A percentile compares a stretch with the other conserved stretches of the same genome.
Evolutionary conservation across 164 flowering plant species (phyloP).

Genomic region (Piper betle): DNA sequence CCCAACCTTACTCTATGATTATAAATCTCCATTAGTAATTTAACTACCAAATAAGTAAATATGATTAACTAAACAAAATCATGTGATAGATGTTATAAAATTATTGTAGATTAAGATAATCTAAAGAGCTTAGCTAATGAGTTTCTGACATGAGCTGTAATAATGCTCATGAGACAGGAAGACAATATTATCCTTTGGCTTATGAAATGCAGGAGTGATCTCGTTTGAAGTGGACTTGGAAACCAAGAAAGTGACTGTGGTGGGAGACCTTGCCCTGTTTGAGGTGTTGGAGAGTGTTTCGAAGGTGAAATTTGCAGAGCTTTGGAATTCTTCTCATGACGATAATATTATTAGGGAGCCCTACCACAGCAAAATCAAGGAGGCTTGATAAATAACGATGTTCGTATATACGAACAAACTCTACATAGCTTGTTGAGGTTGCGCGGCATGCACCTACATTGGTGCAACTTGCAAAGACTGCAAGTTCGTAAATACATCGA

Average conservation of each 20-base stretch:
- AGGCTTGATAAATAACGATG: not conserved
- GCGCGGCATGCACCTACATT: no score
- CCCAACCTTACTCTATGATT: no score
- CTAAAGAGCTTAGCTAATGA: no score
- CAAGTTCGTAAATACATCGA: no score
- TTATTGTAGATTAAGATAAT: no score
- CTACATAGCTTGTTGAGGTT: not conserved
- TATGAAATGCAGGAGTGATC: constrained; percentile 48
- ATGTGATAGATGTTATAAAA: no score
- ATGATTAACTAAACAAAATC: no score
- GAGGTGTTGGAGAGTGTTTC: constrained; percentile 78
- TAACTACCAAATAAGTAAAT: no score
- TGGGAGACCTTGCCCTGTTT: constrained; percentile 62
- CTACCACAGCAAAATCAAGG: not conserved
- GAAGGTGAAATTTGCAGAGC: constrained; percentile 64
- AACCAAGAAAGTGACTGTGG: constrained; percentile 67
- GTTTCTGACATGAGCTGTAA: no score
- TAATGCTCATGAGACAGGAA: no score
- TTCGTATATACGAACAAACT: not conserved
- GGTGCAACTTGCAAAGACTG: no score
- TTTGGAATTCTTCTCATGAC: constrained; percentile 33
- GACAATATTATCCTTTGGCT: not conserved
- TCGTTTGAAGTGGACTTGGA: constrained; percentile 72
- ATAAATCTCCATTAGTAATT: no score
- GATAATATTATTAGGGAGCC: not conserved